Evolutionary conservation across 441 rosid species (phyloP).

Genomic region (Populus trichocarpa): DNA sequence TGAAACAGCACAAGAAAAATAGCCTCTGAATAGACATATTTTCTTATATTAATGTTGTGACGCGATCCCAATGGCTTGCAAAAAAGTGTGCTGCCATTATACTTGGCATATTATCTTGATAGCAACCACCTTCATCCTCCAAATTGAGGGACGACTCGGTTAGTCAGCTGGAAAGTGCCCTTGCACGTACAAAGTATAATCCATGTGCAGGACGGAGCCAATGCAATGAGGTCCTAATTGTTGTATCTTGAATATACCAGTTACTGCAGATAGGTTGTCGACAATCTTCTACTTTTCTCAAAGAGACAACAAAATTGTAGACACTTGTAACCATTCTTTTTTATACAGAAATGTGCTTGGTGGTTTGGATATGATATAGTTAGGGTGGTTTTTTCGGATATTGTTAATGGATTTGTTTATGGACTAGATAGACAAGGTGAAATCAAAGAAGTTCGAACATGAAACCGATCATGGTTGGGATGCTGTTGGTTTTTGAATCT

Average conservation of each 20-base stretch:
- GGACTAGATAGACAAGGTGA: too few species aligned
- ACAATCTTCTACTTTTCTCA: background rate
- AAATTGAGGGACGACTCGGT: background rate
- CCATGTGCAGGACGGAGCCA: background rate
- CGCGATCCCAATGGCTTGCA: conserved; percentile 22
- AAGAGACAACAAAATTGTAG: background rate
- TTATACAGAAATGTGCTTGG: background rate
- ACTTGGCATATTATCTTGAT: conserved; percentile 5
- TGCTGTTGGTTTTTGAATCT: too few species aligned
- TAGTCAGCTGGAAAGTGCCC: conserved; percentile 1
- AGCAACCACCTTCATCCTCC: background rate
- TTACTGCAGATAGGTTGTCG: background rate
- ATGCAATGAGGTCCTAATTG: background rate
- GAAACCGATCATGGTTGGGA: too few species aligned
- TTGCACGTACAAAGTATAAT: background rate
- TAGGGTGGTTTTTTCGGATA: background rate
- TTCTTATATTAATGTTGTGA: conserved; percentile 13
- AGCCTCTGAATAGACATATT: conserved; percentile 14
- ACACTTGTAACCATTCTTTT: background rate
- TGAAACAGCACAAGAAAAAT: conserved; percentile 35
- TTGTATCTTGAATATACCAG: background rate
- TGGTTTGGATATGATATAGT: background rate
- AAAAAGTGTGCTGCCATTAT: conserved; percentile 21
- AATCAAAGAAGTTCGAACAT: too few species aligned
- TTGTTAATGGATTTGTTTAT: too few species aligned